These are phyloP conservation scores for Mucuna pruriens DNA, from an alignment of 306 rosid species.

Conservation along the genomic window DNA sequence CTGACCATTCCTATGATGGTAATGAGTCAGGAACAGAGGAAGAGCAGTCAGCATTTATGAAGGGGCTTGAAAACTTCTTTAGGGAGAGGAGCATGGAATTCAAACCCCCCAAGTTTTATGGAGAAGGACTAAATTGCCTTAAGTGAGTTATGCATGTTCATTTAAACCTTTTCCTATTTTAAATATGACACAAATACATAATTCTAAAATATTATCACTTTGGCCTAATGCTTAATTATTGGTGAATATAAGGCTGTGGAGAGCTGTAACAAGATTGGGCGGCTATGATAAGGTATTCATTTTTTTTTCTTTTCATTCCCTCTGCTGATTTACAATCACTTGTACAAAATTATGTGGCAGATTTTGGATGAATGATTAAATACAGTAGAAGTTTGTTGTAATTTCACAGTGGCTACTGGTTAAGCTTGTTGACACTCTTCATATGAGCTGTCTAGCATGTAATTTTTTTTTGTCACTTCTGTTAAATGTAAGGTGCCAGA, in stretches of 20 bases:
- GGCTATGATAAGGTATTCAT: constrained; percentile 94
- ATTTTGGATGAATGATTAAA: constrained; percentile 26
- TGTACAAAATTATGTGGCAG: not conserved
- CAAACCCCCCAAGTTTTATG: constrained; percentile 96
- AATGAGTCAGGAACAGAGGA: constrained; percentile 91
- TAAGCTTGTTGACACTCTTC: not conserved
- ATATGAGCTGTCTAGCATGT: constrained; percentile 22
- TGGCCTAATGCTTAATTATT: constrained; percentile 50
- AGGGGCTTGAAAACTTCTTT: constrained; percentile 87
- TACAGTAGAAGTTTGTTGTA: constrained; percentile 23
- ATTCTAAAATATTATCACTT: constrained; percentile 26
- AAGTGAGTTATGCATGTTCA: constrained; percentile 64
- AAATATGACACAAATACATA: constrained; percentile 5
- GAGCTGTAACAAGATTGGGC: constrained; percentile 91
- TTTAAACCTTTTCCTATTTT: constrained; percentile 8
- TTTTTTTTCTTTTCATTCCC: not conserved
- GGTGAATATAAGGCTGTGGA: constrained; percentile 77
- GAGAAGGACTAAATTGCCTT: constrained; percentile 94
- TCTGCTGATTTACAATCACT: constrained; percentile 3
- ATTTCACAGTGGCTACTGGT: constrained; percentile 9
- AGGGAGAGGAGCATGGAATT: constrained; percentile 92
- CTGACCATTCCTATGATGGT: constrained; percentile 67
- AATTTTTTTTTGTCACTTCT: not conserved
- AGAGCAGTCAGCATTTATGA: constrained; percentile 87
- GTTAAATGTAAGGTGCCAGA: not conserved